Base-by-base conservation (phyloP, 2,329 filamentous ascomycete genomes). In the Alternaria sp. region DNA sequence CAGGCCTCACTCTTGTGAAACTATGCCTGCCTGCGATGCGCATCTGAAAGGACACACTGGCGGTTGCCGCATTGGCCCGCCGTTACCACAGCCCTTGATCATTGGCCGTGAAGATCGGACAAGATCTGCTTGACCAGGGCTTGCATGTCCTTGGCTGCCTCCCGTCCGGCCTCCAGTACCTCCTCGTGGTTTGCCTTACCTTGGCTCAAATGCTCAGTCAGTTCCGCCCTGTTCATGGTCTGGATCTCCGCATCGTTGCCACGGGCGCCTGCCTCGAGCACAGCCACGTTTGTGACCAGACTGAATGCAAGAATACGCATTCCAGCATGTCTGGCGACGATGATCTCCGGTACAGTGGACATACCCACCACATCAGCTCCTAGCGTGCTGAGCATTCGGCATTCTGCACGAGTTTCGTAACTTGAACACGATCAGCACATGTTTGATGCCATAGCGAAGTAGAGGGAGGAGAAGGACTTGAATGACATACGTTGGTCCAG, bases 311-410 rank as follows among this genome's bases (percentile, higher is more conserved):
- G 79, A 7, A 91, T 86, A 26, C 85, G 82, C 69, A 91, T 84
- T n/a, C 86, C 87, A 57, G 83, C 85, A 75, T 91, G 89, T 66
- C 89, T 83, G 30, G 89, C 89, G 15, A 89, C 87, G 54, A 91
- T 85, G 56, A 90, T 89, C 73, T 91, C 89, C 8, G 89, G 89
- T 26, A 91, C 88, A 1, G 89, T 91, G 30, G 87, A 90, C 89
- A 91, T 91, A 13, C 89, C 89, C 2, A 91, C 89, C n/a, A 90
- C 81, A 72, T 91, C 89, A n/a, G 88, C 88, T 7, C 89, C 88
- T 7, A 90, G 77, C 51, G 81, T 81, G 43, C 83, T 83, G 62
- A 91, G 81, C 84, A 90, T 85, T 17, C 88, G 84, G 72, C 88
- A 90, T 74, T 90, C 88, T 1, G 88, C 88, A 64, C 89, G 82